Evolutionary conservation across 768 basidiomycete species (phyloP), one percentile per base, ranked within the genome.

Genomic region (Pisolithus sp.): DNA sequence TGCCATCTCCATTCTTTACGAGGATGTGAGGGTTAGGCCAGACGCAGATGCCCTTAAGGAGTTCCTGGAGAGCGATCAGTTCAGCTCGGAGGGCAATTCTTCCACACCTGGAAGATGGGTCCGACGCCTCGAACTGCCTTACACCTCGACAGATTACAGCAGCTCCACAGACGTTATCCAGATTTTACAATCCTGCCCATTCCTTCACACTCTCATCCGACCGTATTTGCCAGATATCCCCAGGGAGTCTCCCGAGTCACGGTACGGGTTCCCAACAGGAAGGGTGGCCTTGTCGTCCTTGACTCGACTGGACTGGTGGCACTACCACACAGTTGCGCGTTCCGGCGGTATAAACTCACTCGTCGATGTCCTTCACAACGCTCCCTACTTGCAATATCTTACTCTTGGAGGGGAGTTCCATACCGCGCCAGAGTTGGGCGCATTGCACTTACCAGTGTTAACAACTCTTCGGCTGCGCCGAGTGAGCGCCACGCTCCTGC

Each of bases 261-360:
- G 66, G 31, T 86, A 78, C 65, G 78, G 83, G 24, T 80, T 77
- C 59, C 77, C 79, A 51, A 73, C 75, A 9, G 71, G 71, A 13
- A 70, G 66, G 49, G 64, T 80, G 3, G 61, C 74, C 4, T 55
- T 85, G 13, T 68, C 72, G 20, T 76, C 77, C 20, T 70, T 87
- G 38, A 77, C 75, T 41, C 78, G 83, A 24, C 73, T 87, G 28
- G 83, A 86, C 46, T 86, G 83, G 83, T 85, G 82, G 81, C 76
- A 85, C 59, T 63, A 78, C 56, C 69, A 64, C 53, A 62, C 66
- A 62, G 83, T 84, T 20, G 77, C 80, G 37, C 74, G 79, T 42
- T 73, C 80, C 17, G 83, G 83, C 2, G 85, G 84, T 6, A 80
- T 86, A 53, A 86, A 86, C 64, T 81, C 77, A 7, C 68, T 87